A percentile compares a stretch with the other conserved stretches of the same genome.
phyloP scores from a whole-genome alignment of 768 basidiomycete genomes.

The Suillus lakei region DNA sequence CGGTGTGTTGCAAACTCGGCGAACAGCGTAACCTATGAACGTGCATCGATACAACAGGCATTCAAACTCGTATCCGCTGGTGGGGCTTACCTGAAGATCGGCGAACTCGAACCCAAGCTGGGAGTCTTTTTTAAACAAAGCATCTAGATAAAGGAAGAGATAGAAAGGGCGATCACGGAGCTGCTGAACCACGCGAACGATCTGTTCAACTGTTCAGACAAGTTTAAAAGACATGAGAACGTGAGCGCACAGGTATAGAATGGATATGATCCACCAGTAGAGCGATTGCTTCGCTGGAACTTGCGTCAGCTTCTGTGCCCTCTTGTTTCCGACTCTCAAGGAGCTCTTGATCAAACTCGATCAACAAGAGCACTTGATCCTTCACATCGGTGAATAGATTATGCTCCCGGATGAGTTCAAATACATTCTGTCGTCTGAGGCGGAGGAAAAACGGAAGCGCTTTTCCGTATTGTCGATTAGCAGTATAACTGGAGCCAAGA shows the following conservation, averaged over 20 bases:
- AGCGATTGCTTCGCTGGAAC: constrained; percentile 78
- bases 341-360: constrained; percentile 94
- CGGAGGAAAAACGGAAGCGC: constrained; percentile 91
- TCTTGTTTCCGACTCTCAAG: constrained; percentile 58
- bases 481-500: constrained; percentile 62
- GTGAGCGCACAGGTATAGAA: constrained; percentile 82
- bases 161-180: constrained; percentile 76
- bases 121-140: constrained; percentile 86
- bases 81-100: constrained; percentile 70
- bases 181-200: constrained; percentile 87
- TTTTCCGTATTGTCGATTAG: constrained; percentile 92
- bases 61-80: background rate
- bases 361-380: constrained; percentile 89
- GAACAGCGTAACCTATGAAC: constrained; percentile 78
- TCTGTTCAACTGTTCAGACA: constrained; percentile 51
- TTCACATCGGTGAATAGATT: constrained; percentile 95
- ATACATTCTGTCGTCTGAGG: constrained; percentile 86
- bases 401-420: constrained; percentile 91
- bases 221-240: background rate
- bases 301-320: constrained; percentile 43
- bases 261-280: constrained; percentile 93
- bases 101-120: constrained; percentile 80
- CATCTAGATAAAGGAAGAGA: constrained; percentile 92
- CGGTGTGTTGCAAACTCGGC: constrained; percentile 82
- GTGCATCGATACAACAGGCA: background rate